phyloP scores from a whole-genome alignment of 495 filamentous ascomycete species.

The Pseudotulostoma volvatum region DNA sequence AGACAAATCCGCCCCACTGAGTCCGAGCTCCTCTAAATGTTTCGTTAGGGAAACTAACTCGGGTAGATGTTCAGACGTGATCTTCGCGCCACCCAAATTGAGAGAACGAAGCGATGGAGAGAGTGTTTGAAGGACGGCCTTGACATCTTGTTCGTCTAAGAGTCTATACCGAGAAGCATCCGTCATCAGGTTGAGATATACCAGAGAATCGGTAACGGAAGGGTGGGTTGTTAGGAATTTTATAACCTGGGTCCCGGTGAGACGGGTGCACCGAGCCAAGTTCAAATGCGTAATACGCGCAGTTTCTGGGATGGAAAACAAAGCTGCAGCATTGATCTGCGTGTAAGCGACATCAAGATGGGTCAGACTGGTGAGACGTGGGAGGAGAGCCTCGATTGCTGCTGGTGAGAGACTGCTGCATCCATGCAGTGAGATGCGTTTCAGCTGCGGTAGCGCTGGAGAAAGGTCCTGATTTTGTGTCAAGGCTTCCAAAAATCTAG shows the following conservation, averaged over 20 bases:
- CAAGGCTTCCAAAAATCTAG: constrained; percentile 36
- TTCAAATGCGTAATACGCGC: constrained; percentile 69
- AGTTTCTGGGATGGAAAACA: constrained; percentile 52
- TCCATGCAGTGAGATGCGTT: constrained; percentile 63
- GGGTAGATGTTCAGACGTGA: constrained; percentile 46
- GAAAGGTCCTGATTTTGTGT: constrained; percentile 26
- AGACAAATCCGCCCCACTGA: constrained; percentile 50
- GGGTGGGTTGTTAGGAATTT: constrained; percentile 61
- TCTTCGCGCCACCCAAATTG: constrained; percentile 60
- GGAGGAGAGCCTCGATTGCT: constrained; percentile 53
- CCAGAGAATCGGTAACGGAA: constrained; percentile 43
- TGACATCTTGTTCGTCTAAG: constrained; percentile 47
- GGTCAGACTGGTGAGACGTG: constrained; percentile 51
- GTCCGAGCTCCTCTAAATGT: constrained; percentile 62
- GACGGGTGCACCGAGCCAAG: constrained; percentile 54
- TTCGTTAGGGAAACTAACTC: constrained; percentile 55
- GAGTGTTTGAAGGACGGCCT: constrained; percentile 48
- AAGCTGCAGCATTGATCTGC: constrained; percentile 55
- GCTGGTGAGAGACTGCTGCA: constrained; percentile 56
- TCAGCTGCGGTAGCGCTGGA: constrained; percentile 37
- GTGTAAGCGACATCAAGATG: constrained; percentile 73
- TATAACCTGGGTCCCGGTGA: constrained; percentile 50
- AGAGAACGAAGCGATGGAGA: constrained; percentile 55
- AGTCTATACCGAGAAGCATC: constrained; percentile 61
- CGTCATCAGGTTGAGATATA: constrained; percentile 59